Evolutionary conservation across 2,329 filamentous ascomycete genomes (phyloP), one percentile per base, ranked within the genome.

Genomic region (Fusarium piperis): DNA sequence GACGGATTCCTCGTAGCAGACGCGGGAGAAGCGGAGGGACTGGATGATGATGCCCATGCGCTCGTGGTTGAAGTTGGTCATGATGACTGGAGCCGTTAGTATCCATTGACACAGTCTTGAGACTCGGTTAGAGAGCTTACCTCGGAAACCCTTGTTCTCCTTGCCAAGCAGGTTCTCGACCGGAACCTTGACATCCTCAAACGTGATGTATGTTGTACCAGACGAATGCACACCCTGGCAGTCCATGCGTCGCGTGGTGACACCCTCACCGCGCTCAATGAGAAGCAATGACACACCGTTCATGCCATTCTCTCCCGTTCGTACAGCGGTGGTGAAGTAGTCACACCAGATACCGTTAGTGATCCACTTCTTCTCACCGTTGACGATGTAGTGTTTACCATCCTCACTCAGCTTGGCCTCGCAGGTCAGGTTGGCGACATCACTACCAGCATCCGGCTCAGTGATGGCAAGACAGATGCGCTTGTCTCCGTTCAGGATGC

Each of bases 21-120:
- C 95, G 74, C 96, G 94, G 46, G 93, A 92, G 89, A 99, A 98
- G 78, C 96, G 94, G 73, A 98, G 83, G 78, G 92, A 97, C 84
- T 99, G 96, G 85, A 98, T 98, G 84, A 98, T 95, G 83, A 99
- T 98, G 70, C 96, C 96, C 76, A 99, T 95, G 71, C 96, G 94
- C 86, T 99, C 96, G 87, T 98, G 96, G 89, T 98, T 98, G 88
- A 98, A 98, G 88, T 98, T 98, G 81, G 94, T 98, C 95, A 98
- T 98, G 87, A 99, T 95, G 80, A 97, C 94, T 89, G 67, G 33
- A 38, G 10, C 8, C 26, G 70, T 79, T 60, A 78, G 73, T 32
- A 35, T 23, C 12, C n/a, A n/a, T n/a, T n/a, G 10, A 18, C 32
- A 7, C 23, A 23, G 10, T n/a, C 18, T 48, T 12, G 18, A 39